These are phyloP conservation scores for Rhizopus delemar DNA, from an alignment of 371 early-diverging fungal species.

Conservation along the genomic window DNA sequence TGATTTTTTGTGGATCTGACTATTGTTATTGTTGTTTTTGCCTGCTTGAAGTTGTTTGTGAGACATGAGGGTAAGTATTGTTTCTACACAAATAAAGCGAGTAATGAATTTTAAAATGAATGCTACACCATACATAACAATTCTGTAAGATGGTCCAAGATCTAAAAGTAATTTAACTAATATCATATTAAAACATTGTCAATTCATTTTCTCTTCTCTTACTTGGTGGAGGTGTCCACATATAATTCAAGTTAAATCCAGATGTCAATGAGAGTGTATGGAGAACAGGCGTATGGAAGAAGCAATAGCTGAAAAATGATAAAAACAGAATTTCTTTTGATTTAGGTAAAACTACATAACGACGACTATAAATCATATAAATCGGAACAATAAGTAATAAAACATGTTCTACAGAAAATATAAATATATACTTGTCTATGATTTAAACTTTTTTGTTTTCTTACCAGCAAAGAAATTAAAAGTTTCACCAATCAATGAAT, in stretches of 20 bases:
- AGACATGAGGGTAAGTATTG: slow-evolving; percentile 19
- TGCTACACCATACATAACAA: slow-evolving; percentile 40
- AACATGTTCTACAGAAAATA: slow-evolving; percentile 49
- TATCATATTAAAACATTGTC: background rate
- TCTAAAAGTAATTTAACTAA: slow-evolving; percentile 42
- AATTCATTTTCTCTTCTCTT: slow-evolving; percentile 14
- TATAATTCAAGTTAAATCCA: slow-evolving; percentile 63
- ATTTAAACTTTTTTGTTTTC: background rate
- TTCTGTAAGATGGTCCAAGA: slow-evolving; percentile 43
- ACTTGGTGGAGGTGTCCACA: slow-evolving; percentile 62
- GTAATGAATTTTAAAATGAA: slow-evolving; percentile 34
- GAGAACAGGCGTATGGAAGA: slow-evolving; percentile 60
- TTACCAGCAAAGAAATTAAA: slow-evolving; percentile 67
- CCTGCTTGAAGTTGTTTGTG: slow-evolving; percentile 8
- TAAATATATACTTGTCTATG: background rate
- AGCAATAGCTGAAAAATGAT: slow-evolving; percentile 58
- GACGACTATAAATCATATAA: slow-evolving; percentile 60
- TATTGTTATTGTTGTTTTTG: slow-evolving; percentile 1
- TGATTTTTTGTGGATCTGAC: background rate
- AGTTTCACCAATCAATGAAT: slow-evolving; percentile 54
- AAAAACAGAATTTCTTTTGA: slow-evolving; percentile 52
- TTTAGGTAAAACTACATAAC: slow-evolving; percentile 57
- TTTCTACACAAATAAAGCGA: slow-evolving; percentile 30
- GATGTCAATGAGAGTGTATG: slow-evolving; percentile 53
- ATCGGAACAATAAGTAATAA: slow-evolving; percentile 56